Conservation (phyloP, 2,329 filamentous ascomycete genomes). For the Penicillium sp. region DNA sequence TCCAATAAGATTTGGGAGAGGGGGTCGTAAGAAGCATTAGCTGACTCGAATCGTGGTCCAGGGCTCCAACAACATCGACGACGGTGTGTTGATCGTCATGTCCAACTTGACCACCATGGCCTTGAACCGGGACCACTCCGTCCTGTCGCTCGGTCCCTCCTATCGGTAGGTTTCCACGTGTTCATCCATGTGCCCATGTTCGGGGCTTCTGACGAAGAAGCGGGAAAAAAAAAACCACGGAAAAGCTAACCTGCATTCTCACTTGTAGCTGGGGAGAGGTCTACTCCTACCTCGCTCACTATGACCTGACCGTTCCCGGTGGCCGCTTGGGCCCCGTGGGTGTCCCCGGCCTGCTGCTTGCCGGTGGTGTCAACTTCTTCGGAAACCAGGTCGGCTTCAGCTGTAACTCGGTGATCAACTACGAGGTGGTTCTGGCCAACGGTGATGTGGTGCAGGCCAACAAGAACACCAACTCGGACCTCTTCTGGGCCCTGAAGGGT, state of each 20-base stretch:
- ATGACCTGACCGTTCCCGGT: slow-evolving; percentile 19
- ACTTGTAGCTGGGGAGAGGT: slow-evolving; percentile 29
- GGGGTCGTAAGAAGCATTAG: not conserved
- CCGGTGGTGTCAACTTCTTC: slow-evolving; percentile 27
- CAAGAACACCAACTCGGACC: slow-evolving; percentile 25
- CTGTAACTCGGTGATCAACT: slow-evolving; percentile 28
- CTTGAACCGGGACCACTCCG: slow-evolving; percentile 24
- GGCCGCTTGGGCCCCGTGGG: slow-evolving; percentile 27
- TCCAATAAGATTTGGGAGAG: too few relatives aligned
- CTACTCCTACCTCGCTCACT: slow-evolving; percentile 23
- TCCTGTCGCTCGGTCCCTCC: slow-evolving; percentile 25
- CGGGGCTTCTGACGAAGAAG: too few relatives aligned
- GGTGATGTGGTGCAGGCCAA: slow-evolving; percentile 35
- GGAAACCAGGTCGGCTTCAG: slow-evolving; percentile 25
- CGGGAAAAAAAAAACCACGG: not conserved
- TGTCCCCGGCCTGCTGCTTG: slow-evolving; percentile 25
- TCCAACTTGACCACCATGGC: slow-evolving; percentile 24
- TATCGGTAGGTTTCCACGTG: slow-evolving; percentile 15
- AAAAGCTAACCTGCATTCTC: not conserved
- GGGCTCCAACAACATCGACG: slow-evolving; percentile 31
- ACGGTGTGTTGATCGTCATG: slow-evolving; percentile 32
- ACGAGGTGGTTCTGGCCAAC: slow-evolving; percentile 34
- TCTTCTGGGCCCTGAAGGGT: slow-evolving; percentile 40
- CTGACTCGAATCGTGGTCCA: slow-evolving; percentile 2
- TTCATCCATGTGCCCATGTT: too few relatives aligned